phyloP scores from a whole-genome alignment of 2,329 filamentous ascomycete genomes.

The Colletotrichum sansevieriae region DNA sequence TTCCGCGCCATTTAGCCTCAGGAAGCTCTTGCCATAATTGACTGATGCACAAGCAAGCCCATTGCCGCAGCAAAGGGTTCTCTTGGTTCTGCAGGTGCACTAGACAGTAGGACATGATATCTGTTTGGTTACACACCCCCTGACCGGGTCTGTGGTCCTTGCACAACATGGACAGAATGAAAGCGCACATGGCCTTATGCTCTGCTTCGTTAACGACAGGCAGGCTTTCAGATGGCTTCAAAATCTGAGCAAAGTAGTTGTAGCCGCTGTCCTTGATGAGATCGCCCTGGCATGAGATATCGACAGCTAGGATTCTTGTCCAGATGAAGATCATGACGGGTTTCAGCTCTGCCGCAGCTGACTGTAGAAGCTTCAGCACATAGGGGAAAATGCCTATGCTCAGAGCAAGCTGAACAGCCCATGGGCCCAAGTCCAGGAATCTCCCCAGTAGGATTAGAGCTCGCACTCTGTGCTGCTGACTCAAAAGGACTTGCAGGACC shows the following conservation, averaged over 20 bases:
- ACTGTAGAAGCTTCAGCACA: constrained; percentile 96
- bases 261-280: constrained; percentile 97
- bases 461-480: constrained; percentile 92
- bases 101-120: constrained; percentile 90
- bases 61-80: constrained; percentile 90
- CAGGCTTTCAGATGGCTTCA: constrained; percentile 86
- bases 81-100: constrained; percentile 86
- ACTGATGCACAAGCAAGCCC: constrained; percentile 95
- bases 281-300: constrained; percentile 92
- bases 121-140: constrained; percentile 88
- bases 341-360: constrained; percentile 92
- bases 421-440: constrained; percentile 94
- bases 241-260: constrained; percentile 93
- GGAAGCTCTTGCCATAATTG: constrained; percentile 93
- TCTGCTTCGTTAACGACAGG: constrained; percentile 87
- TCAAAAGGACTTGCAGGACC: constrained; percentile 93
- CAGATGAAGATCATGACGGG: constrained; percentile 99
- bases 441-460: constrained; percentile 92
- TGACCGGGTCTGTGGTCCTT: constrained; percentile 94
- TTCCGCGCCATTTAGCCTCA: constrained; percentile 96
- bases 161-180: constrained; percentile 97
- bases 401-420: constrained; percentile 97
- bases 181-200: constrained; percentile 98
- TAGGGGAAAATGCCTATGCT: constrained; percentile 99
- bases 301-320: constrained; percentile 94